Conservation (phyloP, 1,139 yeast species). For the Debaryomyces psychrophilus region DNA sequence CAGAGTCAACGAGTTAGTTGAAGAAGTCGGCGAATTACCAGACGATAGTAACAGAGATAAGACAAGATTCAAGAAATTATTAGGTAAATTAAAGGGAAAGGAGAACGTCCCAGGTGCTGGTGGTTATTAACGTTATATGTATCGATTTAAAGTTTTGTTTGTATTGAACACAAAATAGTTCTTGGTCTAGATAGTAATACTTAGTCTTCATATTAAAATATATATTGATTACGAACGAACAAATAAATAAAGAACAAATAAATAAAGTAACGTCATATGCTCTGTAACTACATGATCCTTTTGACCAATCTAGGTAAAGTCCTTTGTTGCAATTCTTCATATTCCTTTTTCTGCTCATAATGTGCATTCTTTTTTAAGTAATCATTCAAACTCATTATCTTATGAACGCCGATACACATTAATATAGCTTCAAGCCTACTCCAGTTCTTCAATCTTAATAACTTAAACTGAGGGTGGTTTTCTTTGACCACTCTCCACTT, state of each 20-base stretch:
- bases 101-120: conserved; percentile 69
- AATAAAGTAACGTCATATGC: neutral
- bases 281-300: conserved; percentile 23
- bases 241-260: conserved; percentile 6
- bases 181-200: neutral
- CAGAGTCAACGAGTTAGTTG: conserved; percentile 59
- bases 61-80: conserved; percentile 68
- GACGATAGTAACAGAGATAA: conserved; percentile 61
- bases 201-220: conserved; percentile 3
- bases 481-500: conserved; percentile 49
- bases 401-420: conserved; percentile 44
- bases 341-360: conserved; percentile 11
- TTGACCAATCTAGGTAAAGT: conserved; percentile 24
- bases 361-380: conserved; percentile 23
- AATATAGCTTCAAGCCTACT: conserved; percentile 36
- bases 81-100: conserved; percentile 68
- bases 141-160: neutral
- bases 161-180: neutral
- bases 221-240: conserved; percentile 5
- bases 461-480: conserved; percentile 38
- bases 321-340: conserved; percentile 25
- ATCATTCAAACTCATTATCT: conserved; percentile 44
- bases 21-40: conserved; percentile 47
- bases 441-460: conserved; percentile 34
- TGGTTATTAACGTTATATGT: conserved; percentile 25